Base-by-base conservation (phyloP, 352 stramenopile genomes). In the Phytophthora kernoviae region DNA sequence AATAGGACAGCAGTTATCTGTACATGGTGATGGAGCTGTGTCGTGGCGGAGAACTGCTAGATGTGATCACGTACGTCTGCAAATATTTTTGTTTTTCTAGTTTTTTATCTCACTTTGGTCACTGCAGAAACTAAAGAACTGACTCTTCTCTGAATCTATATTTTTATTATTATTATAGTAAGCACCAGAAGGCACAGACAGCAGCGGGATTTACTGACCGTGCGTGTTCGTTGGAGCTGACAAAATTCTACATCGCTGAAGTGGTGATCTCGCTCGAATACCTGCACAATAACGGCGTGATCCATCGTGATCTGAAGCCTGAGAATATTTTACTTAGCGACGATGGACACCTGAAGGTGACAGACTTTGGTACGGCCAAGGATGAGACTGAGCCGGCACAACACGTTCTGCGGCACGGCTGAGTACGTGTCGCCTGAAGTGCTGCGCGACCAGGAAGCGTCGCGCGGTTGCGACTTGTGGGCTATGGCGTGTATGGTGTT, bases 271-370 rank as follows among this genome's bases (percentile, higher is more conserved):
- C 95, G 18, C 71, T 99, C 14, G 79, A 96, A 63, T 99, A 99
- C 71, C 74, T 99, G 41, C 97, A 98, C 68, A 85, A 84, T 30
- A 91, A 90, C 49, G 81, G 94, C 45, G 78, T 99, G 7, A 98
- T 99, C 57, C 96, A 99, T 69, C 75, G 96, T 33, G 96, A 99
- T 66, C 89, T 99, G 21, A 97, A 97, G 58, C 90, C 90, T 1
- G 90, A 97, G 45, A 97, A 96, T 65, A 94, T 96, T 40, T 55
- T 97, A 30, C 68, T 97, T 24, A 90, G 75, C 54, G 80, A 91
- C 30, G 71, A 88, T 18, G 90, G 90, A 0, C 90, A 97, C 54
- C 75, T 97, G 37, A 97, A 96, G 70, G 73, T 97, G 36, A 96
- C 90, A 0, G 90, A 97, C 54, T 97, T 97, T 63, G 90, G 90